Evolutionary conservation across 805 yeast species (phyloP).

Genomic region (Tetrapisispora iriomotensis): DNA sequence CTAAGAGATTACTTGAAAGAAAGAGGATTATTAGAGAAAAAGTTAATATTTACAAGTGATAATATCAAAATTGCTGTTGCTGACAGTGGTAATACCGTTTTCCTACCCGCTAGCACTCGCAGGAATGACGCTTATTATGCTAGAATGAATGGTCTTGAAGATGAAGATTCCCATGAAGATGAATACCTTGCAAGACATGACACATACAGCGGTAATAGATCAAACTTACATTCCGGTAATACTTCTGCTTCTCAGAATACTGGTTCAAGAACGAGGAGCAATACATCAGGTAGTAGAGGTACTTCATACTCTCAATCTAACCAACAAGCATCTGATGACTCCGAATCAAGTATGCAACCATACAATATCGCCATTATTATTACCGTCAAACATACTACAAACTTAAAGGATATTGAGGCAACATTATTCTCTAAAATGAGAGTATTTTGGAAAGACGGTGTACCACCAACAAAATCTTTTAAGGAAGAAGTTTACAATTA

Average conservation of each 20-base stretch:
- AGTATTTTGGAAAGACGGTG: constrained; percentile 46
- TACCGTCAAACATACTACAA: constrained; percentile 34
- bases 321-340: not conserved
- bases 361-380: constrained; percentile 46
- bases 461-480: constrained; percentile 37
- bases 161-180: not conserved
- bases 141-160: constrained; percentile 9
- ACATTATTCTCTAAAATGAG: constrained; percentile 37
- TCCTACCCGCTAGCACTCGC: constrained; percentile 26
- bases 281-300: not conserved
- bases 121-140: constrained; percentile 24
- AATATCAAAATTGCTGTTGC: constrained; percentile 23
- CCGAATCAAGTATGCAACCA: constrained; percentile 29
- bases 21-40: constrained; percentile 19
- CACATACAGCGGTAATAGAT: too few species aligned
- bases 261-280: not conserved
- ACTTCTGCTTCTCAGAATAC: too few species aligned
- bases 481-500: constrained; percentile 39
- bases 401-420: constrained; percentile 31
- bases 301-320: too few species aligned
- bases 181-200: not conserved
- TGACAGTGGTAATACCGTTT: constrained; percentile 28
- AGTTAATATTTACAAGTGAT: constrained; percentile 8
- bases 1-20: constrained; percentile 13
- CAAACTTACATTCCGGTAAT: too few species aligned